Percentiles rank a stretch among this genome's conserved stretches.
Evolutionary conservation across 768 basidiomycete species (phyloP).

Genomic region (Phlegmacium glaucopus): DNA sequence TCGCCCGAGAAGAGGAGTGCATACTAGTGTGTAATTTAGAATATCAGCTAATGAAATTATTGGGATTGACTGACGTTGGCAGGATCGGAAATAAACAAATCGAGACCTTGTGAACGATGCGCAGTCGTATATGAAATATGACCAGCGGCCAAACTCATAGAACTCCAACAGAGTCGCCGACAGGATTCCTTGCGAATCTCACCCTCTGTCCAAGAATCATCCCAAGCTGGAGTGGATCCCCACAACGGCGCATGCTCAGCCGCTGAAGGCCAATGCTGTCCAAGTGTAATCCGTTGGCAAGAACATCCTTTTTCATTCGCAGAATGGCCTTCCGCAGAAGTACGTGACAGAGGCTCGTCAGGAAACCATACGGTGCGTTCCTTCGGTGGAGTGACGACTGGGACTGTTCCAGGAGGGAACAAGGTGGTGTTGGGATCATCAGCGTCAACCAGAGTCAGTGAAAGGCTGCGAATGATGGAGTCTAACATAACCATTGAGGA

Average conservation of each 20-base stretch:
- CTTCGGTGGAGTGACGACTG: constrained; percentile 30
- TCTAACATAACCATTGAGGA: constrained; percentile 64
- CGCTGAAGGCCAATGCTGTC: constrained; percentile 45
- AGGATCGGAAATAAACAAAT: constrained; percentile 59
- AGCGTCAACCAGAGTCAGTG: constrained; percentile 56
- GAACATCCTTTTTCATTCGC: constrained; percentile 33
- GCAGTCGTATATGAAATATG: constrained; percentile 60
- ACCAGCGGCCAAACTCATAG: constrained; percentile 59
- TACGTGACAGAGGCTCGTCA: constrained; percentile 13
- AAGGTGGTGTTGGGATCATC: constrained; percentile 48
- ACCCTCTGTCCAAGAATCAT: constrained; percentile 48
- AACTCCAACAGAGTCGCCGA: constrained; percentile 72
- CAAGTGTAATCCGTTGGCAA: constrained; percentile 50
- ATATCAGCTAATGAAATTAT: constrained; percentile 4
- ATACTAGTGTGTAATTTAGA: constrained; percentile 49
- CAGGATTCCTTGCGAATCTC: constrained; percentile 72
- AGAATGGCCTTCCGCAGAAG: constrained; percentile 3
- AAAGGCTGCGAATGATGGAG: constrained; percentile 59
- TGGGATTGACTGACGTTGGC: constrained; percentile 50
- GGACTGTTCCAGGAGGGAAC: constrained; percentile 50
- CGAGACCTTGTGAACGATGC: constrained; percentile 31
- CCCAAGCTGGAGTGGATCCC: constrained; percentile 65
- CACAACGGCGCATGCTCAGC: constrained; percentile 58
- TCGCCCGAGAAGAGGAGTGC: constrained; percentile 78
- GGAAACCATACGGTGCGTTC: constrained; percentile 14